These are phyloP conservation scores for Ogataea trehalophila DNA, from an alignment of 805 yeast genomes.

Conservation along the genomic window DNA sequence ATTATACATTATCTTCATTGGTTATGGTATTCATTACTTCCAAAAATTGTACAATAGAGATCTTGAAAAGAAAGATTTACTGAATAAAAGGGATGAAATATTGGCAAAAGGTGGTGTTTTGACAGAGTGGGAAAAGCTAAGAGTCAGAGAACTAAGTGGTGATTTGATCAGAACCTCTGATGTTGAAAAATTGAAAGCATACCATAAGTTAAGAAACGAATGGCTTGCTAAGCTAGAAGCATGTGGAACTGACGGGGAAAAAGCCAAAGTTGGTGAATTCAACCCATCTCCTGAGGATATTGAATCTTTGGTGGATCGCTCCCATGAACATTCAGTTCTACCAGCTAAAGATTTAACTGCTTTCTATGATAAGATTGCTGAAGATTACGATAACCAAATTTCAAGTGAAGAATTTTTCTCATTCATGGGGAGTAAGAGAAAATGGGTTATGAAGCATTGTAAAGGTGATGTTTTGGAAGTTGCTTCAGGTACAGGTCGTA, in stretches of 20 bases:
- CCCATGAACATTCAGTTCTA: conserved; percentile 41
- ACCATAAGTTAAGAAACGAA: conserved; percentile 45
- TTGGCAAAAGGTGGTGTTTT: conserved; percentile 29
- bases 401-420: conserved; percentile 66
- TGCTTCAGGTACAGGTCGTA: conserved; percentile 95
- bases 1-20: conserved; percentile 51
- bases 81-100: conserved; percentile 23
- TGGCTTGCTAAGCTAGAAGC: conserved; percentile 20
- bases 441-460: conserved; percentile 72
- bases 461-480: conserved; percentile 91
- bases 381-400: conserved; percentile 74
- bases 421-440: conserved; percentile 59
- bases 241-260: conserved; percentile 15
- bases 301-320: conserved; percentile 21
- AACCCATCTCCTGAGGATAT: conserved; percentile 34
- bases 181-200: conserved; percentile 51
- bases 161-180: conserved; percentile 64
- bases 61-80: conserved; percentile 41
- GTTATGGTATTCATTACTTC: conserved; percentile 62
- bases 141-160: conserved; percentile 52
- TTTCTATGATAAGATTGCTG: conserved; percentile 74
- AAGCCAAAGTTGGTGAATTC: conserved; percentile 18
- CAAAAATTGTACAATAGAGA: conserved; percentile 63
- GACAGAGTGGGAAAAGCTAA: conserved; percentile 60
- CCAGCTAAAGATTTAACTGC: conserved; percentile 78